Conservation (phyloP, 2,329 filamentous ascomycete genomes). For the Arthrobotrys iridis region DNA sequence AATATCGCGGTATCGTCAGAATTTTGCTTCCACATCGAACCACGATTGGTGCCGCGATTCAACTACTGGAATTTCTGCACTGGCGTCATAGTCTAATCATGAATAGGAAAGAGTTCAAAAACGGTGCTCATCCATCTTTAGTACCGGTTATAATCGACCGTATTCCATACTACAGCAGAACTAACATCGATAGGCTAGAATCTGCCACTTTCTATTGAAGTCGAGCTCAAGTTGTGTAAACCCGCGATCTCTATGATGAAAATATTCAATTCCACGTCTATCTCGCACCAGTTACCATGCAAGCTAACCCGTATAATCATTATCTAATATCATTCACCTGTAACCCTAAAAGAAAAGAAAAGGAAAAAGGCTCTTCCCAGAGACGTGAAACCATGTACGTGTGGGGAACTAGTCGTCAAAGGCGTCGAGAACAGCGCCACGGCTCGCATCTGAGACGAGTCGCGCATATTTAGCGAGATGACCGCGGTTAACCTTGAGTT, state of each 20-base stretch:
- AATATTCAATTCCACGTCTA: conserved; percentile 6
- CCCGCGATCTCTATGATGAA: not conserved
- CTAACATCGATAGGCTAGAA: too few relatives aligned
- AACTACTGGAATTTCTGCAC: too few relatives aligned
- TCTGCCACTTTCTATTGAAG: too few relatives aligned
- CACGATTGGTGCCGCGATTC: too few relatives aligned
- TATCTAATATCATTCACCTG: conserved; percentile 24
- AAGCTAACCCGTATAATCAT: not conserved
- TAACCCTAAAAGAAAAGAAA: not conserved
- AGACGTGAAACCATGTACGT: too few relatives aligned
- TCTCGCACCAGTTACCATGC: conserved; percentile 29
- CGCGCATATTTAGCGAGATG: conserved; percentile 88
- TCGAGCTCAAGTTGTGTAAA: not conserved
- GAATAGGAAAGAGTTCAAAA: too few relatives aligned
- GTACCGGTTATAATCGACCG: too few relatives aligned
- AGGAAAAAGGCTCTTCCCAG: not conserved
- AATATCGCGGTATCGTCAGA: too few relatives aligned
- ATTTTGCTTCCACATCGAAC: too few relatives aligned
- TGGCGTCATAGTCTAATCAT: too few relatives aligned
- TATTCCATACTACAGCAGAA: too few relatives aligned
- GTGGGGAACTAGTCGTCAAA: conserved; percentile 34
- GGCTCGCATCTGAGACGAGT: conserved; percentile 88
- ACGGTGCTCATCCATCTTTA: too few relatives aligned
- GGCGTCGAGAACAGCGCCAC: conserved; percentile 66
- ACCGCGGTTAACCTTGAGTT: conserved; percentile 78